phyloP scores from a whole-genome alignment of 139 green algal species.

The Trebouxia sp. region DNA sequence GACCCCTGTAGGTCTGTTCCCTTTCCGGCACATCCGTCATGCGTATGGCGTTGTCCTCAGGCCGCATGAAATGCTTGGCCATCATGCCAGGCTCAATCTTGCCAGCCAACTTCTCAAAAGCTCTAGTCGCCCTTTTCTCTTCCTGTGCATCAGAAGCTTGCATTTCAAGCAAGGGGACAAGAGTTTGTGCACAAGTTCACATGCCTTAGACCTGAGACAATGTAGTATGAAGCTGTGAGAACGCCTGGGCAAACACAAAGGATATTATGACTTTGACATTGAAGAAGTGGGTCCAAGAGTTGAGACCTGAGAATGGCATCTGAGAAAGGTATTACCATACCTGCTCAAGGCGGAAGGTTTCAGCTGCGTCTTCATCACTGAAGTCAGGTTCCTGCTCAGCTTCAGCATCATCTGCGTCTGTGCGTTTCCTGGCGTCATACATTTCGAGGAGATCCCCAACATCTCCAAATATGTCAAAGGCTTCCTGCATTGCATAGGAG shows the following conservation, averaged over 20 bases:
- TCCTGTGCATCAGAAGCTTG: not conserved
- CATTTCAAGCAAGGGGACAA: not conserved
- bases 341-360: constrained; percentile 30
- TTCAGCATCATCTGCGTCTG: constrained; percentile 37
- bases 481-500: constrained; percentile 60
- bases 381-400: constrained; percentile 45
- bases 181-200: not conserved
- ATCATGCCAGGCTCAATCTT: constrained; percentile 79
- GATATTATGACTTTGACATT: too few relatives aligned
- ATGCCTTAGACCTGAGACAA: too few relatives aligned
- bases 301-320: too few relatives aligned
- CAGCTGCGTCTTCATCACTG: constrained; percentile 51
- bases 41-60: constrained; percentile 79
- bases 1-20: constrained; percentile 64
- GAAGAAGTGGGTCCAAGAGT: too few relatives aligned
- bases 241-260: too few relatives aligned
- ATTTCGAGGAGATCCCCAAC: constrained; percentile 57
- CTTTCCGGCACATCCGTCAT: constrained; percentile 81
- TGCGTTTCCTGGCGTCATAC: constrained; percentile 14
- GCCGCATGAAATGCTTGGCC: constrained; percentile 69
- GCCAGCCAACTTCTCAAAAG: constrained; percentile 24
- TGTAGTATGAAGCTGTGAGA: too few relatives aligned
- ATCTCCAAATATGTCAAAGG: constrained; percentile 86
- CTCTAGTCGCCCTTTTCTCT: not conserved
- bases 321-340: too few relatives aligned